Percentiles rank a stretch among this genome's conserved stretches.
phyloP scores from a whole-genome alignment of 1,284 basidiomycete genomes.

The Apiotrichum sp. region DNA sequence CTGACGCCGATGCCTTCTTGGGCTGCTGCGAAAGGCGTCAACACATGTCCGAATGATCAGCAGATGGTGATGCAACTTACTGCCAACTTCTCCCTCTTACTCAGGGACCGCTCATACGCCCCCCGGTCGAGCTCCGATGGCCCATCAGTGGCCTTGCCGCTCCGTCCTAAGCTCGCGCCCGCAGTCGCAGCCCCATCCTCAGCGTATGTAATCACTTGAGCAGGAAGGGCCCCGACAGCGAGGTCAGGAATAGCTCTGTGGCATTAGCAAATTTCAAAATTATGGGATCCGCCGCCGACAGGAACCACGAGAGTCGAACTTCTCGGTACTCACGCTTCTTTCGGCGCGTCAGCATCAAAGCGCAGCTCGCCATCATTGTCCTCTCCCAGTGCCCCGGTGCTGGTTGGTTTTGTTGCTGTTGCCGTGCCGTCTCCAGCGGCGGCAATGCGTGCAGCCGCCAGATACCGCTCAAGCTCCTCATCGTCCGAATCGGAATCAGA shows the following conservation, averaged over 20 bases:
- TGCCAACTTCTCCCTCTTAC: slow-evolving; percentile 37
- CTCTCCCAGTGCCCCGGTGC: slow-evolving; percentile 17
- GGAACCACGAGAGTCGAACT: too few relatives aligned
- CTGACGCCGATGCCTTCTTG: slow-evolving; percentile 68
- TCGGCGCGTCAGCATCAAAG: slow-evolving; percentile 37
- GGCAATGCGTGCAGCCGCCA: slow-evolving; percentile 55
- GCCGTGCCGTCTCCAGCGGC: slow-evolving; percentile 20
- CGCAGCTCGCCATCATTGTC: slow-evolving; percentile 41
- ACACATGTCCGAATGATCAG: too few relatives aligned
- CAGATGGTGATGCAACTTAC: too few relatives aligned
- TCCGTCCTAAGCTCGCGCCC: neutral
- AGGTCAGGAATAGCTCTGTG: slow-evolving; percentile 52
- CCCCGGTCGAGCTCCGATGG: slow-evolving; percentile 32
- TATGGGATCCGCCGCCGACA: too few relatives aligned
- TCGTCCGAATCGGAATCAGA: slow-evolving; percentile 19
- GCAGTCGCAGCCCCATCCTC: slow-evolving; percentile 29
- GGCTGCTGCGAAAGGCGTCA: slow-evolving; percentile 49
- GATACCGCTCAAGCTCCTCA: slow-evolving; percentile 59
- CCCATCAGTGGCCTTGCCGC: too few relatives aligned
- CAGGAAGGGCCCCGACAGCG: slow-evolving; percentile 51
- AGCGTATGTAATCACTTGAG: slow-evolving; percentile 51
- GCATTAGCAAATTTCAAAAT: too few relatives aligned
- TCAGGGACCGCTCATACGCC: slow-evolving; percentile 51
- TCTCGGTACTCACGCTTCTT: slow-evolving; percentile 41
- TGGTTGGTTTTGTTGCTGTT: neutral